Conservation (phyloP, 495 filamentous ascomycete genomes). For the Tuber microsphaerosporum region DNA sequence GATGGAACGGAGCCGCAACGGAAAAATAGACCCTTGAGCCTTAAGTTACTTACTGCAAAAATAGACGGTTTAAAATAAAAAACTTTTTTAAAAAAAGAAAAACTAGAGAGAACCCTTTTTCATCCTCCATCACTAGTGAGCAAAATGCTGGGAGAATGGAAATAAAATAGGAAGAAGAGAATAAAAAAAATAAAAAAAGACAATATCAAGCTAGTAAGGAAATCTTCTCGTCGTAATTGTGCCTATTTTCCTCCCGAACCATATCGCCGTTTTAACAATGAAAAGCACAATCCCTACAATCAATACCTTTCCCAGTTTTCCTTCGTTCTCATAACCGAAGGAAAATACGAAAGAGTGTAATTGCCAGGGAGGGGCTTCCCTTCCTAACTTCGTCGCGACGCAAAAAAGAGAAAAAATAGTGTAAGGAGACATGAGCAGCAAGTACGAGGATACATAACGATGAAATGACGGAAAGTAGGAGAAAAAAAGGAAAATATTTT, state of each 20-base stretch:
- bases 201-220: not conserved
- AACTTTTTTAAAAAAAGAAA: not conserved
- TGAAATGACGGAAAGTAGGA: not conserved
- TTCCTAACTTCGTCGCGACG: not conserved
- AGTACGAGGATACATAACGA: not conserved
- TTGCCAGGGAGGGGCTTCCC: not conserved
- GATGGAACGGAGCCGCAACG: not conserved
- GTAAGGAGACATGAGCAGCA: not conserved
- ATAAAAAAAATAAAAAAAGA: not conserved
- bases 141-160: not conserved
- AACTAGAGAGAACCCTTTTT: not conserved
- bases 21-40: not conserved
- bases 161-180: not conserved
- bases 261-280: not conserved
- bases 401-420: not conserved
- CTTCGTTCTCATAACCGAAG: slow-evolving; percentile 4
- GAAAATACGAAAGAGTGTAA: not conserved
- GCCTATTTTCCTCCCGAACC: not conserved
- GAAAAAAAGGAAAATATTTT: not conserved
- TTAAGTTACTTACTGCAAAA: not conserved
- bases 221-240: slow-evolving; percentile 1
- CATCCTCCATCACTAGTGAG: not conserved
- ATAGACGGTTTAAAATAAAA: not conserved
- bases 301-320: not conserved
- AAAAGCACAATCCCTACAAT: slow-evolving; percentile 1